Base-by-base conservation (phyloP, 2,329 filamentous ascomycete species). In the Apiospora sp. region DNA sequence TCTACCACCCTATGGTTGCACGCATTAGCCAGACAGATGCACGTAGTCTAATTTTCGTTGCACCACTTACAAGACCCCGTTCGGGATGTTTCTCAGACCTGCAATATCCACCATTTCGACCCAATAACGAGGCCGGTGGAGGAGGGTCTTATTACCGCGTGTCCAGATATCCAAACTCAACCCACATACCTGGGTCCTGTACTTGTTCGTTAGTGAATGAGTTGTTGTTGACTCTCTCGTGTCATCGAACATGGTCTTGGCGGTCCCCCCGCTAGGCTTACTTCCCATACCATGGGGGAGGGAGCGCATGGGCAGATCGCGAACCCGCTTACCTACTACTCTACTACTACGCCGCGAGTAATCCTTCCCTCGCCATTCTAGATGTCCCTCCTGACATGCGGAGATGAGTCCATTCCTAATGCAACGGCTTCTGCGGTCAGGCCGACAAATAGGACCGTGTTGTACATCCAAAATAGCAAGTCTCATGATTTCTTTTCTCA, bases 41-140 rank as follows among this genome's bases (percentile, higher is more conserved):
- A n/a, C 22, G 34, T 41, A 64, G 34, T 64, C 34, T 64, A 64
- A n/a, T 64, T 64, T 24, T 64, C 58, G 58, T 64, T 64, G 10
- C 58, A 64, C 58, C 58, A 64, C 58, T 64, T 64, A 14, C 58
- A 41, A n/a, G 2, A 22, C 58, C 58, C 58, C 30, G 58, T 64
- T 64, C 58, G 58, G 58, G 30, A 13, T 64, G 58, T 64, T 64
- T 64, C 58, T 64, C 22, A 64, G 58, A 64, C 58, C 58, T 64
- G 58, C 34, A 64, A 64, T 64, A 34, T 64, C 58, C 58, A 41
- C 19, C 19, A n/a, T 24, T 24, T n/a, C 30, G 30, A 8, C 54
- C 30, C 51, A 58, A 58, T 58, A 16, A 7, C 51, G 27, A 34
- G 16, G 51, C 51, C 2, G 24, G 27, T 58, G 16, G 14, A 37